Base-by-base conservation (phyloP, 108 stramenopile genomes). In the Nitzschia inconspicua region DNA sequence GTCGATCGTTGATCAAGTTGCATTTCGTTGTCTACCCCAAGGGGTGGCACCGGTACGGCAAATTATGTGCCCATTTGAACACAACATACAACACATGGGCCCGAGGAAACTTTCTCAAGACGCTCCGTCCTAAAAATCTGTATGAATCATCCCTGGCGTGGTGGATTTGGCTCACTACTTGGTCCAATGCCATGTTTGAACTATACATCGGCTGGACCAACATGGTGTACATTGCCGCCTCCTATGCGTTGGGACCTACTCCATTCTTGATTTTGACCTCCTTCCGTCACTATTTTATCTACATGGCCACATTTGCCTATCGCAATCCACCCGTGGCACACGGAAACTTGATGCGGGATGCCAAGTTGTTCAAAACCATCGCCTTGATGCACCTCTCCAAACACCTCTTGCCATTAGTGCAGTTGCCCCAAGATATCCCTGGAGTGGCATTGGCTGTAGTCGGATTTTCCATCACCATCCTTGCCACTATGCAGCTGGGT, bases 101-200 rank as follows among this genome's bases (percentile, higher is more conserved):
- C 20, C 73, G 79, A 13, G 43, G 44, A 35, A 80, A 80, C 70
- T 80, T 80, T 66, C 60, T 80, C 29, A 44, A 39, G 28, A 80
- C 79, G 4, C 61, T 80, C 4, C 72, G 66, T 9, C 69, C 70
- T 24, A 50, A 47, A 23, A 47, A 57, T 13, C 3, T 49, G 25
- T 66, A 63, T 36, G 79, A 71, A 57, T 54, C 54, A 39, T 46
- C 35, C 20, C 7, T 70, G 44, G 79, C 79, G 7, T 80, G 79
- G 79, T 80, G 79, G 79, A 80, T 80, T 44, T 80, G 73, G 73
- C 24, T 71, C 26, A 80, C 79, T 2, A 80, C 79, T 37, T 68
- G 60, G 65, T 40, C 41, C 48, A 80, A 80, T 55, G 51, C 73
- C 25, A 53, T 71, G 44, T 75, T 66, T 58, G 79, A 63, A 50